These are phyloP conservation scores for Nymphaea colorata DNA, from an alignment of 164 flowering plant genomes.

Conservation along the genomic window DNA sequence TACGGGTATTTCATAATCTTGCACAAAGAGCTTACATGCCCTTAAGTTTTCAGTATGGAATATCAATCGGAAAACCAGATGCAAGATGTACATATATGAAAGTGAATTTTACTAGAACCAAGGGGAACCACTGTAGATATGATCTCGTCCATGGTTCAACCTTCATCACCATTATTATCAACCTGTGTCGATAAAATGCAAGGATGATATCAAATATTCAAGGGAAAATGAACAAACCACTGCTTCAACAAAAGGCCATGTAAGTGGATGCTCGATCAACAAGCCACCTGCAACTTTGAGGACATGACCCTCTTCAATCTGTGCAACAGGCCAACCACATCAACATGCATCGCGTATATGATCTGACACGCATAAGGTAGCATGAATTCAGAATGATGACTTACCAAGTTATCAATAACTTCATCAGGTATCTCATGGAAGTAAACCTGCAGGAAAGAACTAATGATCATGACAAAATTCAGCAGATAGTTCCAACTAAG, in stretches of 20 bases:
- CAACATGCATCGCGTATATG: neutral
- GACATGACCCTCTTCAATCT: slow-evolving; percentile 68
- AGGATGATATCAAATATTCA: no score
- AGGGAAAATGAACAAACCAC: slow-evolving; percentile 46
- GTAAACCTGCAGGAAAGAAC: slow-evolving; percentile 43
- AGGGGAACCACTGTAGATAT: no score
- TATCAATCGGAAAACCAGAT: no score
- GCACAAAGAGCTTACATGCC: no score
- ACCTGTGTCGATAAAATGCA: neutral
- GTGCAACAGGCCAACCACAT: neutral
- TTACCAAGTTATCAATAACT: slow-evolving; percentile 67
- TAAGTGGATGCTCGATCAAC: slow-evolving; percentile 73
- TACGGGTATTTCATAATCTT: no score
- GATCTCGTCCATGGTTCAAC: no score
- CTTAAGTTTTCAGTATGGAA: no score
- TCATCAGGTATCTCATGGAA: slow-evolving; percentile 89
- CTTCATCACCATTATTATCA: neutral
- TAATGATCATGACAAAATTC: neutral
- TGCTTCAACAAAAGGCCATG: slow-evolving; percentile 55
- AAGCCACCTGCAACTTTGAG: slow-evolving; percentile 87
- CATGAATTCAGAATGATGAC: neutral
- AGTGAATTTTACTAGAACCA: no score
- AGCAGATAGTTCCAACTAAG: neutral
- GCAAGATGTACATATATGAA: no score
- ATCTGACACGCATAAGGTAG: neutral